Base-by-base conservation (phyloP, 164 flowering plant genomes). In the Protea cynaroides region DNA sequence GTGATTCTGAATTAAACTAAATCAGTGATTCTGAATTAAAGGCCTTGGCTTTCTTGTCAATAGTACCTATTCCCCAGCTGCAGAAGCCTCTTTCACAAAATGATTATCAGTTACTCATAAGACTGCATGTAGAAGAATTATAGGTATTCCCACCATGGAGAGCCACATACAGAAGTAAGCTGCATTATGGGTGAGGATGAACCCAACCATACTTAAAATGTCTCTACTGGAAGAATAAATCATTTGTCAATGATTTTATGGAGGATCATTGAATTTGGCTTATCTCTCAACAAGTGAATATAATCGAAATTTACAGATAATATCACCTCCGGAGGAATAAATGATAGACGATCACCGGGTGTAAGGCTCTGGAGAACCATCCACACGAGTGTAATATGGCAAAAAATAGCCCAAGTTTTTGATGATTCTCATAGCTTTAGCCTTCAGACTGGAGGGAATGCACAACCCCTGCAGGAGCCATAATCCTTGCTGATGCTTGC, bases 111-210 rank as follows among this genome's bases (percentile, higher is more conserved):
- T 40, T 9, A 36, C 61, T 56, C 69, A 29, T 46, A 78, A 53
- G 54, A 63, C 63, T 25, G 81, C 81, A 63, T 75, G 81, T 53
- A 69, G 37, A 65, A 78, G 57, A 59, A 73, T 46, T 0, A 78
- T 22, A 1, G 81, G 79, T 0, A 57, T 12, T 1, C 69, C 56
- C 6, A 65, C 56, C 19, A 29, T 29, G n/a, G n/a, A n/a, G n/a
- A n/a, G 4, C 34, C 34, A 29, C n/a, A n/a, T n/a, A n/a, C n/a
- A n/a, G n/a, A n/a, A n/a, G n/a, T n/a, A n/a, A n/a, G n/a, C 23
- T 0, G 12, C 72, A 13, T 75, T 75, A 1, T 25, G 12, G 0
- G 79, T 75, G 8, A 73, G 24, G 3, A 75, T 66, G 19, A 78
- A 64, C 65, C 38, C 69, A 69, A 55, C 67, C 38, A 25, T 50